A percentile compares a stretch with the other conserved stretches of the same genome.
Evolutionary conservation across 805 yeast species (phyloP).

Genomic region (Grigorovia transvaalensis): DNA sequence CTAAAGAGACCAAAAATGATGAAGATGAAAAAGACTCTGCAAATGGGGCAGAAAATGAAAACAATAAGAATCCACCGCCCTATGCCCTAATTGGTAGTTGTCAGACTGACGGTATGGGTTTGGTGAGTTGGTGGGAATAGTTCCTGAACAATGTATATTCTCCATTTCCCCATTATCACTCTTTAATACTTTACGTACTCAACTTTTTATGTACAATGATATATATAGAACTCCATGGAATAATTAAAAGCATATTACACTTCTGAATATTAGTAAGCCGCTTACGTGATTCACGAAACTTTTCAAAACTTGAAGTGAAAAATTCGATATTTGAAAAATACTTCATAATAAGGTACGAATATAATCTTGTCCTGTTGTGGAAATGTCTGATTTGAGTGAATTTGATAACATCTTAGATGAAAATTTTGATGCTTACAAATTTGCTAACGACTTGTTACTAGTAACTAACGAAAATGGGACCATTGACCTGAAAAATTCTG

Average conservation of each 20-base stretch:
- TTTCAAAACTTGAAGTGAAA: too few species aligned
- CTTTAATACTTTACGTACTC: too few species aligned
- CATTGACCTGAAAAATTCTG: slow-evolving; percentile 23
- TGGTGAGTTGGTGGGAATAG: slow-evolving; percentile 92
- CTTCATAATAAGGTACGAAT: too few species aligned
- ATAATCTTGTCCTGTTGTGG: too few species aligned
- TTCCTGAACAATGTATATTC: background rate
- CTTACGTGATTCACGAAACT: too few species aligned
- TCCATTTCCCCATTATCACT: too few species aligned
- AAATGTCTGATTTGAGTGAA: slow-evolving; percentile 11
- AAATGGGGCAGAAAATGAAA: slow-evolving; percentile 20
- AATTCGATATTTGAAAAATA: too few species aligned
- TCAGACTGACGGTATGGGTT: slow-evolving; percentile 94
- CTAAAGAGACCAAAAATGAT: background rate
- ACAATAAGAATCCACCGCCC: slow-evolving; percentile 48
- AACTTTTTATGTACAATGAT: too few species aligned
- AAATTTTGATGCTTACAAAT: slow-evolving; percentile 13
- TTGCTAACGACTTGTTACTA: slow-evolving; percentile 19
- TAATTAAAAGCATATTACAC: too few species aligned
- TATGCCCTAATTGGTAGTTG: slow-evolving; percentile 83
- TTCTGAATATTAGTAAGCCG: too few species aligned
- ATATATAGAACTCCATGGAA: too few species aligned
- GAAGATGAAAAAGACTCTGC: slow-evolving; percentile 4
- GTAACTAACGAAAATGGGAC: slow-evolving; percentile 14
- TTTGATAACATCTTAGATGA: slow-evolving; percentile 18